phyloP scores from a whole-genome alignment of 257 asterid species.

The Oldenlandia corymbosa region DNA sequence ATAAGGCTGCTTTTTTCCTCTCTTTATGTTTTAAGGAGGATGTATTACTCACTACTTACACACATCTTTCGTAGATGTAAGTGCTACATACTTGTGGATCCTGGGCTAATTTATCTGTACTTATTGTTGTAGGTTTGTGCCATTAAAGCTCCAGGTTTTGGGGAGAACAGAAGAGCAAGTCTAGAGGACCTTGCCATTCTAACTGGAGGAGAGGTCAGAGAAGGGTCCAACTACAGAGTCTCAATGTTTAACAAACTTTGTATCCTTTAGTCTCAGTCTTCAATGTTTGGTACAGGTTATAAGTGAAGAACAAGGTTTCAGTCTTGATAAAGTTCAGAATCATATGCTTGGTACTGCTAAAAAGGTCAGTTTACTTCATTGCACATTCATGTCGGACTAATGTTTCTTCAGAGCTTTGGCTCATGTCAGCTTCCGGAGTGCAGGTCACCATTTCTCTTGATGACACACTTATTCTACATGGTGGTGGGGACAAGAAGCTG shows the following conservation, averaged over 20 bases:
- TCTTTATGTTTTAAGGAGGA: no score
- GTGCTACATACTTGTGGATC: neutral
- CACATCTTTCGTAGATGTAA: neutral
- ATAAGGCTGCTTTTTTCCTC: neutral
- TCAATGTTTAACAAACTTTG: conserved; percentile 3
- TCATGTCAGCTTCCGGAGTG: conserved; percentile 16
- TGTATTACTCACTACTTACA: neutral
- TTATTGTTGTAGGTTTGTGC: conserved; percentile 69
- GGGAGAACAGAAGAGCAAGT: conserved; percentile 76
- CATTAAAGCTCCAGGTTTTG: conserved; percentile 95
- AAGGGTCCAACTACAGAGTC: conserved; percentile 13
- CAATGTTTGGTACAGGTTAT: conserved; percentile 53
- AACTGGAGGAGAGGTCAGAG: conserved; percentile 86
- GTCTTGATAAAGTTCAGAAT: conserved; percentile 59
- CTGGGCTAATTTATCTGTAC: conserved; percentile 8
- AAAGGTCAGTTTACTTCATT: conserved; percentile 41
- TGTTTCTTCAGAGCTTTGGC: conserved; percentile 12
- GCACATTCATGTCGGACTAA: conserved; percentile 10
- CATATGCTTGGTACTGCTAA: conserved; percentile 93
- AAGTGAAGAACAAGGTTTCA: conserved; percentile 62
- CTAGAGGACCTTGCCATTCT: conserved; percentile 86
- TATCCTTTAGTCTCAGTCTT: conserved; percentile 17
- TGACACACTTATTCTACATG: conserved; percentile 78
- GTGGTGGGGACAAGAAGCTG: conserved; percentile 80
- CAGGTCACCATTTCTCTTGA: conserved; percentile 81